Evolutionary conservation across 768 basidiomycete genomes (phyloP).

Genomic region (Calocera viscosa): DNA sequence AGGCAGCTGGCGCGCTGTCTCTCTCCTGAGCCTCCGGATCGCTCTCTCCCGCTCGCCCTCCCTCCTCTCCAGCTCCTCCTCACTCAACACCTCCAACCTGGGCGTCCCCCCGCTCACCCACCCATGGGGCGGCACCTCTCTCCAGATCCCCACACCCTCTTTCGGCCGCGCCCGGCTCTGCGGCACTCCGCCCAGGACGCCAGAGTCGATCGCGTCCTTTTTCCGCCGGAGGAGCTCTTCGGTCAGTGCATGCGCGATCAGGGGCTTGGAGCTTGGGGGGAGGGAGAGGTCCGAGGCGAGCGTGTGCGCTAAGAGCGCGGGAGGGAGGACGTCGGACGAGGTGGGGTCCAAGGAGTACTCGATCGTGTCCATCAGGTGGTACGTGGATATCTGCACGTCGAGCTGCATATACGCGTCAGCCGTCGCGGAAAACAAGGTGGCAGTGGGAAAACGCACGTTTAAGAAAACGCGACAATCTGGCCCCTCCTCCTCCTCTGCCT

Average conservation of each 20-base stretch:
- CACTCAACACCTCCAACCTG: constrained; percentile 67
- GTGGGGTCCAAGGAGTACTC: constrained; percentile 86
- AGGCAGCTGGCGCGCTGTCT: not conserved
- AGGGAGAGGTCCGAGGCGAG: constrained; percentile 81
- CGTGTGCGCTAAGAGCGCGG: constrained; percentile 47
- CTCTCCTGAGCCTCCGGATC: constrained; percentile 36
- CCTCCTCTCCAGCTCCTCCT: constrained; percentile 83
- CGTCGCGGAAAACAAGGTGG: constrained; percentile 6
- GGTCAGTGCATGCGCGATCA: constrained; percentile 86
- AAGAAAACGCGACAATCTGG: constrained; percentile 32
- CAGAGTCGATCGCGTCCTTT: constrained; percentile 89
- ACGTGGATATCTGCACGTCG: constrained; percentile 88
- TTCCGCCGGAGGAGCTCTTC: constrained; percentile 94
- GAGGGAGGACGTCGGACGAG: constrained; percentile 2
- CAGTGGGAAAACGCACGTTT: constrained; percentile 26
- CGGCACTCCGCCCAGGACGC: constrained; percentile 56
- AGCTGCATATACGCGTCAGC: constrained; percentile 42
- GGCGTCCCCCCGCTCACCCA: constrained; percentile 57
- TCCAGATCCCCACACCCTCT: constrained; percentile 75
- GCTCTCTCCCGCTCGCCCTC: constrained; percentile 81
- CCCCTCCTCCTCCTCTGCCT: constrained; percentile 23
- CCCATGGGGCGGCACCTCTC: constrained; percentile 86
- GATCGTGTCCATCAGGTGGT: constrained; percentile 87
- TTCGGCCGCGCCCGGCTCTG: constrained; percentile 42
- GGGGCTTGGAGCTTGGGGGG: constrained; percentile 71